phyloP scores from a whole-genome alignment of 1,284 basidiomycete genomes.

The Neolentinus lepideus region DNA sequence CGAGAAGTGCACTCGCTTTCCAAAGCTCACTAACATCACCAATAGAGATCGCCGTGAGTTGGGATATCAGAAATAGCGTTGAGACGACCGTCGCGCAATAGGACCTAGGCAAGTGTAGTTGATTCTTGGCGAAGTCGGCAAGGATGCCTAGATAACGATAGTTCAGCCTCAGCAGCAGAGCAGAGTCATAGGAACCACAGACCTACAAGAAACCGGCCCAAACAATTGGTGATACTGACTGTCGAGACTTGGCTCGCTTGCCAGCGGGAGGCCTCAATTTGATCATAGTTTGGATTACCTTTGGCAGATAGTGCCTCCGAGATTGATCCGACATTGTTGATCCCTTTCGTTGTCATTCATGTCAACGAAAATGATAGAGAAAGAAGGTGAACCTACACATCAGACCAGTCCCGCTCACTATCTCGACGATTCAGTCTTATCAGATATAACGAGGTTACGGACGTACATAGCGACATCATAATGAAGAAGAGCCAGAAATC shows the following conservation, averaged over 20 bases:
- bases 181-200: constrained; percentile 2
- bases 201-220: constrained; percentile 78
- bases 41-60: constrained; percentile 52
- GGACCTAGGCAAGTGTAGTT: constrained; percentile 54
- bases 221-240: constrained; percentile 80
- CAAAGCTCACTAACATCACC: constrained; percentile 60
- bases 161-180: not conserved
- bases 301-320: constrained; percentile 78
- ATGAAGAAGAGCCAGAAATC: constrained; percentile 76
- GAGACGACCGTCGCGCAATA: constrained; percentile 69
- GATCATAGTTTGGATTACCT: constrained; percentile 57
- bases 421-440: constrained; percentile 4
- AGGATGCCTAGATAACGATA: constrained; percentile 43
- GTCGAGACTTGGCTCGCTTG: constrained; percentile 85
- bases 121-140: constrained; percentile 66
- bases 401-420: constrained; percentile 83
- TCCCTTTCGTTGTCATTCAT: constrained; percentile 43
- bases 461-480: constrained; percentile 66
- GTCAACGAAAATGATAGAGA: not conserved
- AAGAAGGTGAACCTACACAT: constrained; percentile 60
- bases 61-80: constrained; percentile 61
- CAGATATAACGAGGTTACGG: constrained; percentile 2
- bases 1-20: constrained; percentile 68
- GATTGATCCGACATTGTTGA: constrained; percentile 94
- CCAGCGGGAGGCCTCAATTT: constrained; percentile 59